These are phyloP conservation scores for Penicillium fuscoglaucum DNA, from an alignment of 2,329 filamentous ascomycete genomes.

Conservation along the genomic window DNA sequence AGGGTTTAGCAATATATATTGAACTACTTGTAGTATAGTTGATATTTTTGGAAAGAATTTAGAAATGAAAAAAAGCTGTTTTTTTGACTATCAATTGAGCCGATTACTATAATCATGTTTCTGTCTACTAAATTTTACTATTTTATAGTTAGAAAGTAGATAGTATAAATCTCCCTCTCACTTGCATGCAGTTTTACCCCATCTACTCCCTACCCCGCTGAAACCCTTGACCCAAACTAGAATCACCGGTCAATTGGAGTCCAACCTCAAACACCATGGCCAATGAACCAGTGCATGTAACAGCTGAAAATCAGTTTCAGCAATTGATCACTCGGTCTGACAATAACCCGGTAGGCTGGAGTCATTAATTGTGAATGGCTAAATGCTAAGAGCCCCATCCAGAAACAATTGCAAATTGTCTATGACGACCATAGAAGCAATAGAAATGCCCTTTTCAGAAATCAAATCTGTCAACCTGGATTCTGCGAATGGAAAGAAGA, in stretches of 20 bases:
- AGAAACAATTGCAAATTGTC: conserved; percentile 58
- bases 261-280: conserved; percentile 6
- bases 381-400: conserved; percentile 42
- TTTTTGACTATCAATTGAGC: background rate
- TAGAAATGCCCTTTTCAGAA: conserved; percentile 73
- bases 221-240: background rate
- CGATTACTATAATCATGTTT: no score
- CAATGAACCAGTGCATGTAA: background rate
- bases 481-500: conserved; percentile 76
- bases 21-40: background rate
- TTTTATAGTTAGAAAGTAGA: background rate
- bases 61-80: background rate
- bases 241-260: background rate
- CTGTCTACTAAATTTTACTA: background rate
- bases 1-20: background rate
- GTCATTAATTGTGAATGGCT: background rate
- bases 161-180: background rate
- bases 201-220: conserved; percentile 7
- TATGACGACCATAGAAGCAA: conserved; percentile 73
- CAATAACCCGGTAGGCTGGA: conserved; percentile 61
- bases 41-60: background rate
- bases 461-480: conserved; percentile 66
- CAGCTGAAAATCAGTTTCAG: conserved; percentile 66
- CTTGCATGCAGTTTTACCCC: background rate
- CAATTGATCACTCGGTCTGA: conserved; percentile 68